Conservation (phyloP, 2,329 filamentous ascomycete genomes). For the Epichloe gansuensis region DNA sequence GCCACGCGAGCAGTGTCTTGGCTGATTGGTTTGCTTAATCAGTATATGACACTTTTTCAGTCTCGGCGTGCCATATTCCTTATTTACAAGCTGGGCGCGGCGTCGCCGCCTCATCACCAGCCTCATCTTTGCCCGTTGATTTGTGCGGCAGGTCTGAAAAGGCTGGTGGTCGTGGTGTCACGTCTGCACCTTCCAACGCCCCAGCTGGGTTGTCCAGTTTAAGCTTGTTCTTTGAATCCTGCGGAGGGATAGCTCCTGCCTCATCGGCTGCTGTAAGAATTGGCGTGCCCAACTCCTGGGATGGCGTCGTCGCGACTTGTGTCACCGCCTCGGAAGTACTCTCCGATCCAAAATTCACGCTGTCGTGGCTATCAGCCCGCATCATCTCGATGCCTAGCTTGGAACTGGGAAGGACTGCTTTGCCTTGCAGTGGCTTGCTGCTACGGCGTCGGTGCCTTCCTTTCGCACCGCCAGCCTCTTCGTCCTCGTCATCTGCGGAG, state of each 20-base stretch:
- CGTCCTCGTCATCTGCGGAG: slow-evolving; percentile 89
- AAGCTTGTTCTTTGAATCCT: slow-evolving; percentile 3
- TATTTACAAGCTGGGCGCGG: slow-evolving; percentile 23
- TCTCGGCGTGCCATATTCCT: neutral
- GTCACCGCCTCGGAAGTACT: slow-evolving; percentile 39
- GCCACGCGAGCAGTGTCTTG: too few relatives aligned
- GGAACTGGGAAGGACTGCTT: slow-evolving; percentile 57
- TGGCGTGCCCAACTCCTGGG: slow-evolving; percentile 26
- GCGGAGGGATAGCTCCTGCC: slow-evolving; percentile 8
- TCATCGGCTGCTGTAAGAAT: slow-evolving; percentile 12
- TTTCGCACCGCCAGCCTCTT: slow-evolving; percentile 55
- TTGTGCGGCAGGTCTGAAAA: neutral
- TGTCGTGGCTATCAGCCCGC: slow-evolving; percentile 89
- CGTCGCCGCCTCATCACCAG: slow-evolving; percentile 26
- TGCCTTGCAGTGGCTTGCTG: slow-evolving; percentile 27
- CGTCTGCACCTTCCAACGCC: neutral
- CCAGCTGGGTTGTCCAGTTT: neutral
- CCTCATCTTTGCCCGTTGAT: neutral
- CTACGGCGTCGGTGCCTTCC: slow-evolving; percentile 36
- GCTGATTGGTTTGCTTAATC: neutral
- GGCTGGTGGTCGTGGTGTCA: slow-evolving; percentile 24
- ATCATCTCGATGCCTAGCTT: slow-evolving; percentile 97
- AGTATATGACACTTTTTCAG: neutral
- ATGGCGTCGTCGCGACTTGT: slow-evolving; percentile 37
- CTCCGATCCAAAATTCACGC: slow-evolving; percentile 45